Percentiles rank a stretch among this genome's conserved stretches.
phyloP scores from a whole-genome alignment of 192 early-diverging fungal species.

The Spizellomyces punctatus region DNA sequence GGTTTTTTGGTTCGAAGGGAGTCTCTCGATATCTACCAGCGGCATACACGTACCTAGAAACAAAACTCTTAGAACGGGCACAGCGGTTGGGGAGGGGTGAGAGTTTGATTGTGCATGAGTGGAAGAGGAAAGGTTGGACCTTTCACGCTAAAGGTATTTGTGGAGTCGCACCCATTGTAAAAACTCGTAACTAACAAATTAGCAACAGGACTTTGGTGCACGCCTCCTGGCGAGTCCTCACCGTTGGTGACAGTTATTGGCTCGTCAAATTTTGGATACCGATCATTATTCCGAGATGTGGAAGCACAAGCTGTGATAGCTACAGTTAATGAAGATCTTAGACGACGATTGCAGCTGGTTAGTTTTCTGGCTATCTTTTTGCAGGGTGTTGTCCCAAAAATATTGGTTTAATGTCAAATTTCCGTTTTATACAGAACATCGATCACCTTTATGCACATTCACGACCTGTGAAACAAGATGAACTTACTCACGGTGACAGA shows the following conservation, averaged over 20 bases:
- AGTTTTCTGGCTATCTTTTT: background rate
- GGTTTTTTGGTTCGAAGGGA: constrained; percentile 85
- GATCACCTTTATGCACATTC: background rate
- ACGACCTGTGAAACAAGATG: constrained; percentile 46
- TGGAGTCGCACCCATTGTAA: background rate
- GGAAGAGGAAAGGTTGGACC: constrained; percentile 81
- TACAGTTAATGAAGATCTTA: constrained; percentile 60
- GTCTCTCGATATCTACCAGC: constrained; percentile 85
- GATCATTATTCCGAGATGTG: constrained; percentile 88
- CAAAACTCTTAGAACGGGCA: constrained; percentile 59
- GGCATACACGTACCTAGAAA: constrained; percentile 88
- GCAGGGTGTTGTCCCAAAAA: too few relatives aligned
- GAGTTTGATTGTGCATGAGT: constrained; percentile 70
- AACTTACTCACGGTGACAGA: constrained; percentile 53
- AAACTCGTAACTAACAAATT: background rate
- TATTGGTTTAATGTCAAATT: too few relatives aligned
- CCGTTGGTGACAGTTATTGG: constrained; percentile 81
- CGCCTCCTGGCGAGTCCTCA: constrained; percentile 45
- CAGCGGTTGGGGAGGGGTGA: constrained; percentile 23
- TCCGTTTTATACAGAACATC: too few relatives aligned
- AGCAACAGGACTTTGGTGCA: constrained; percentile 72
- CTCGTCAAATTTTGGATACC: constrained; percentile 91
- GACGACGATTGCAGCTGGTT: constrained; percentile 47
- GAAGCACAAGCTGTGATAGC: constrained; percentile 84
- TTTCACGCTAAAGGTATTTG: constrained; percentile 91